Base-by-base conservation (phyloP, 2,329 filamentous ascomycete genomes). In the Macroventuria anomochaeta region DNA sequence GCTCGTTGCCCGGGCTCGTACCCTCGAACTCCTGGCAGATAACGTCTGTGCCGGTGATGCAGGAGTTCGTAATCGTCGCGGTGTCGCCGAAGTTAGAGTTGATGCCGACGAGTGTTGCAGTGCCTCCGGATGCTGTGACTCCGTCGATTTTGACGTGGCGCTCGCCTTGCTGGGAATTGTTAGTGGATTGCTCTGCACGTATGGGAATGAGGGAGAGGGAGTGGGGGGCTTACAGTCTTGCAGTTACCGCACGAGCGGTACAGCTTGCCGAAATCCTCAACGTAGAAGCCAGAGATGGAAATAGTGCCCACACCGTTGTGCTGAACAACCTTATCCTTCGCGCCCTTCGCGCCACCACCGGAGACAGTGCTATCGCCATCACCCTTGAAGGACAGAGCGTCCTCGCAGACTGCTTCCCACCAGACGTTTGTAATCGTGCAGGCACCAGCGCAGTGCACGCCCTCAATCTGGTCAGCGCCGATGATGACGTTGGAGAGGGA, bases 401-500 rank as follows among this genome's bases (percentile, higher is more conserved):
- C 72, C 58, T 79, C 72, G 67, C 75, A 78, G 36, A 79, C 75
- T 25, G 70, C 72, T 20, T 69, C 65, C 71, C 74, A 80, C 75
- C 76, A 79, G 46, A 79, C 76, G 57, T 78, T 78, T 41, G 74
- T 73, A 25, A 81, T 69, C 12, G 76, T 80, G 70, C 80, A 82
- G 26, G 75, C 70, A 36, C 79, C 80, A 55, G 75, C 67, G 70
- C 81, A 83, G 72, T 83, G 80, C 31, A 83, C 76, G 47, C 80
- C 80, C 65, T 83, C 81, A 26, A 75, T 73, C 63, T 82, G 77
- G 52, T 76, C 65, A 4, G 49, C 73, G 21, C 82, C 81, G 48
- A 84, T 83, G 70, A 84, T 83, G 67, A 78, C 81, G 64, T 84
- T 84, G 61, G 76, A 78, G 29, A 84, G 72, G 18, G 79, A 80